phyloP scores from a whole-genome alignment of 2,329 filamentous ascomycete species.

The Aspergillus ruber region DNA sequence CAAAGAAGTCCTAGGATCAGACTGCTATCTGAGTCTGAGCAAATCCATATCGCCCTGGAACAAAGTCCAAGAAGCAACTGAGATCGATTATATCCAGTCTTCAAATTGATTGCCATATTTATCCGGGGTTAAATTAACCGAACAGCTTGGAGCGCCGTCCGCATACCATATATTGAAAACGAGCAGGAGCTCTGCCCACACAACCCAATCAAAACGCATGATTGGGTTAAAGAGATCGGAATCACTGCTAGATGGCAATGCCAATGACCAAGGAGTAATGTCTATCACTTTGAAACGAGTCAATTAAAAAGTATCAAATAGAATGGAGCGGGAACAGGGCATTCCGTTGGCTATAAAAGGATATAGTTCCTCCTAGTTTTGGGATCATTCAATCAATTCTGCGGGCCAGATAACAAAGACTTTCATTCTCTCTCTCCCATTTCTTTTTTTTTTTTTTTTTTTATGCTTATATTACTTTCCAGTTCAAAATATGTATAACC shows the following conservation, averaged over 20 bases:
- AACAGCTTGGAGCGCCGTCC: no score
- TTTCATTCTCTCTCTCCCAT: no score
- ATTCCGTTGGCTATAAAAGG: conserved; percentile 16
- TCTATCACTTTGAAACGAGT: conserved; percentile 12
- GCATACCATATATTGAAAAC: no score
- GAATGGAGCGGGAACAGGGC: not conserved
- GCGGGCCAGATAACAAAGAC: conserved; percentile 19
- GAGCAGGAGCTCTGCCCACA: no score
- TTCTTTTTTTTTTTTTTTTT: conserved; percentile 4
- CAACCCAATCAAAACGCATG: not conserved
- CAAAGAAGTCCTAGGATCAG: no score
- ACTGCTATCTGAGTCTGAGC: no score
- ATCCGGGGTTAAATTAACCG: no score
- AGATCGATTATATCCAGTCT: no score
- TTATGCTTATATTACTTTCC: not conserved
- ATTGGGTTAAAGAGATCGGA: not conserved
- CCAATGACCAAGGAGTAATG: not conserved
- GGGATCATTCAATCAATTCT: conserved; percentile 14
- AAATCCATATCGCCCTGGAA: not conserved
- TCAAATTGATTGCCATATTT: no score
- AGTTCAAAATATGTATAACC: conserved; percentile 22
- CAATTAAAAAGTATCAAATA: conserved; percentile 6
- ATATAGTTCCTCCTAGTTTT: not conserved
- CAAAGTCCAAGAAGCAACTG: no score
- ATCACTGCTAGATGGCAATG: not conserved